Evolutionary conservation across 2,329 filamentous ascomycete genomes (phyloP), one percentile per base, ranked within the genome.

Genomic region (Clonostachys rosea): DNA sequence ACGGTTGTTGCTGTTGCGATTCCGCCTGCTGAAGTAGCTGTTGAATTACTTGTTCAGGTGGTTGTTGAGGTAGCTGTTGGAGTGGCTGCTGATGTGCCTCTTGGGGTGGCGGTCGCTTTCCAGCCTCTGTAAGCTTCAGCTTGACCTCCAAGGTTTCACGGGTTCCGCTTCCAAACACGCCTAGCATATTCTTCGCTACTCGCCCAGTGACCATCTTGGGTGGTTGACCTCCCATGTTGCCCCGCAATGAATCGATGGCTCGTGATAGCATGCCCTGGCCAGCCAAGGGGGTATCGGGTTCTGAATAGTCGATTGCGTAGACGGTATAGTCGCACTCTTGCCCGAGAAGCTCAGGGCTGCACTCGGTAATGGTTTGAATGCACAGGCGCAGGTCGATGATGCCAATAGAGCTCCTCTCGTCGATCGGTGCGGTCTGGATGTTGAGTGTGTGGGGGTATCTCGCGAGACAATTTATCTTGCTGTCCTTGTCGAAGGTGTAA

Each of bases 241-340:
- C 53, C 24, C 57, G 56, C 53, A 69, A 59, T 4, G 67, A 62
- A 60, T 61, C 81, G 42, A 97, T 75, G 18, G 86, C 83, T 79
- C 87, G 87, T 36, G 94, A 97, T 17, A 99, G 75, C 84, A 97
- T 89, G 46, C 95, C 94, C 67, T 99, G 92, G 18, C 94, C 94
- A 20, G 96, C 92, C 47, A 97, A 77, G 46, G 95, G 94, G 16
- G 86, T 89, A 61, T 96, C 91, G 53, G 89, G 88, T 68, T 99
- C 94, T 12, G 94, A 96, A 66, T 92, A 97, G 66, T 99, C 94
- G 71, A 90, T 89, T 33, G 92, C 91, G 68, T 99, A 99, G 48
- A 99, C 84, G n/a, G 91, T 94, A 69, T 94, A 99, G 69, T 99
- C 91, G 66, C 81, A 70, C 70, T 69, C 86, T 63, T 73, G 86